Percentiles rank a stretch among this genome's conserved stretches.
phyloP scores from a whole-genome alignment of 2,329 filamentous ascomycete species.

The Sporothrix variecibatus region DNA sequence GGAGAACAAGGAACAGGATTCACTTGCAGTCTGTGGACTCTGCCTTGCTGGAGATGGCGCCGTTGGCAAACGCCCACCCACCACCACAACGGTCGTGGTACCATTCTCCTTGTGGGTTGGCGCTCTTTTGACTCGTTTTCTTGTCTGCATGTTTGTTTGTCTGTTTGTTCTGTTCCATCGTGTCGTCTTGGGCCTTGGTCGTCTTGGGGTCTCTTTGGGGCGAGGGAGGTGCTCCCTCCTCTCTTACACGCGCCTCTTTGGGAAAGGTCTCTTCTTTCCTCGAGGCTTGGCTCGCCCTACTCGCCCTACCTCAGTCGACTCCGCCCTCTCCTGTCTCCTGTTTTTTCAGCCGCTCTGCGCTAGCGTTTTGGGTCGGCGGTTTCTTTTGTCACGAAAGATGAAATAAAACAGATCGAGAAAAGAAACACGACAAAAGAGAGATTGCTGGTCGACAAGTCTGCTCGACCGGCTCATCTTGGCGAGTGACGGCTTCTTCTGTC shows the following conservation, averaged over 20 bases:
- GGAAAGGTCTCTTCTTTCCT: background rate
- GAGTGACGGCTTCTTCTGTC: no score
- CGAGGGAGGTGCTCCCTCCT: background rate
- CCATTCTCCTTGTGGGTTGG: background rate
- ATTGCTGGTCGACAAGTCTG: background rate
- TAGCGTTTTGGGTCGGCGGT: conserved; percentile 2
- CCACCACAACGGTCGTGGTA: background rate
- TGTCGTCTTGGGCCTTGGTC: background rate
- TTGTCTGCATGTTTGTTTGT: background rate
- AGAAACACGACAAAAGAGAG: background rate
- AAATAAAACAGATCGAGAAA: background rate
- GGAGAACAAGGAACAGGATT: background rate
- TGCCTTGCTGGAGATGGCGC: background rate
- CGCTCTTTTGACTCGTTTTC: background rate
- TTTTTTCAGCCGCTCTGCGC: conserved; percentile 19
- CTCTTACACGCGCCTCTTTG: conserved; percentile 8
- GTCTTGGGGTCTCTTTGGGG: background rate
- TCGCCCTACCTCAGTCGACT: background rate
- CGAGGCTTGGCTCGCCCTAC: background rate
- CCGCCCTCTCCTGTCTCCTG: background rate
- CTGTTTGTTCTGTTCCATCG: background rate
- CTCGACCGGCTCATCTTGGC: no score
- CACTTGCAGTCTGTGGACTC: background rate
- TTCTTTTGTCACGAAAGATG: background rate
- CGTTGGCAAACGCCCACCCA: background rate